A percentile compares a stretch with the other conserved stretches of the same genome.
Conservation (phyloP, 768 basidiomycete species). For the Brasilioporus rufonigricans region DNA sequence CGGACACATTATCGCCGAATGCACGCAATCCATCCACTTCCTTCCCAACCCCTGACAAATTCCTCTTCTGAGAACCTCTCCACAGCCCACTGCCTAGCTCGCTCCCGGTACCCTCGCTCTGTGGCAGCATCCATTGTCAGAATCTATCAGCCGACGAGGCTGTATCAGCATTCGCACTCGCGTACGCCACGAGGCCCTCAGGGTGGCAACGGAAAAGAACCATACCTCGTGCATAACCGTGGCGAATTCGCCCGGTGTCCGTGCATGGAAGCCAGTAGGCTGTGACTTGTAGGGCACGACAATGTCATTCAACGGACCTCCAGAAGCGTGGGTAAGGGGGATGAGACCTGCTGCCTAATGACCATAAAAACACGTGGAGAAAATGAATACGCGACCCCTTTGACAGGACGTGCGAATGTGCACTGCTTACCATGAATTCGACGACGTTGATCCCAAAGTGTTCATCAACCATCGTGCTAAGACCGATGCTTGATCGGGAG, state of each 20-base stretch:
- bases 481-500: constrained; percentile 72
- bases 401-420: not conserved
- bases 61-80: constrained; percentile 72
- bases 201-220: not conserved
- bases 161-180: constrained; percentile 7
- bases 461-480: constrained; percentile 98
- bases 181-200: not conserved
- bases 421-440: constrained; percentile 82
- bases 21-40: constrained; percentile 53
- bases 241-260: constrained; percentile 61
- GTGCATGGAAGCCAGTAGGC: constrained; percentile 84
- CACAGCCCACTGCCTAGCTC: constrained; percentile 71
- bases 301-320: constrained; percentile 89
- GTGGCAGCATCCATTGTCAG: constrained; percentile 54
- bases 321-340: constrained; percentile 89
- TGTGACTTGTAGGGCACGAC: constrained; percentile 74
- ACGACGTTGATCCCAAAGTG: constrained; percentile 99
- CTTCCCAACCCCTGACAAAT: constrained; percentile 76
- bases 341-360: constrained; percentile 89
- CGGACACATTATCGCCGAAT: constrained; percentile 7
- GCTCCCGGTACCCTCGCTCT: constrained; percentile 58
- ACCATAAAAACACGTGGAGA: constrained; percentile 7
- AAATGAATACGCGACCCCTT: constrained; percentile 11
- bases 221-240: constrained; percentile 56
- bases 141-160: constrained; percentile 14